Evolutionary conservation across 495 filamentous ascomycete genomes (phyloP).

Genomic region (Neurospora sp.): DNA sequence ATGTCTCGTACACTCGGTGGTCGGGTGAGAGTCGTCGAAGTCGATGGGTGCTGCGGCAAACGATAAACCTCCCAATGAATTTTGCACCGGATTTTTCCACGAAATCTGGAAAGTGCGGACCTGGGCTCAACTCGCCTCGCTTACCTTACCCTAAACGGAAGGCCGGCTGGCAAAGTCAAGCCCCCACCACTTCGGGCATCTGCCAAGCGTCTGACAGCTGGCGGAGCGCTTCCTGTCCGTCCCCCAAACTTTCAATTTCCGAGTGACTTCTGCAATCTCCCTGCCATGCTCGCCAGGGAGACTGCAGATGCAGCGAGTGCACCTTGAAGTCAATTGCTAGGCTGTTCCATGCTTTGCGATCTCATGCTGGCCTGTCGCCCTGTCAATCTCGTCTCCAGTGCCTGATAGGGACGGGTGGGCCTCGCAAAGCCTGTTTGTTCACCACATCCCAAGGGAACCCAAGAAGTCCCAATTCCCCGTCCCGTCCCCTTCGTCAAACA

Average conservation of each 20-base stretch:
- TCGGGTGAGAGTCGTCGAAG: conserved; percentile 22
- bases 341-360: neutral
- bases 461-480: neutral
- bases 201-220: neutral
- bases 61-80: conserved; percentile 21
- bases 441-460: neutral
- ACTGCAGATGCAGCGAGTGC: neutral
- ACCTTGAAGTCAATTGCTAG: neutral
- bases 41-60: conserved; percentile 20
- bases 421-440: neutral
- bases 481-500: neutral
- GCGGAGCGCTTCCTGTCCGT: neutral
- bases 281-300: neutral
- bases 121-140: conserved; percentile 21
- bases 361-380: neutral
- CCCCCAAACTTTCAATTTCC: neutral
- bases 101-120: conserved; percentile 26
- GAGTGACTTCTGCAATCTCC: neutral
- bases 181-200: neutral
- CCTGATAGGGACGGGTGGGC: neutral
- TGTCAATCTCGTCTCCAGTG: neutral
- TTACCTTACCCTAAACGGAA: conserved; percentile 19
- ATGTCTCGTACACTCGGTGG: conserved; percentile 21
- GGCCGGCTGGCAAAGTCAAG: conserved; percentile 4
- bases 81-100: conserved; percentile 25